Conservation (phyloP, 164 flowering plant species). For the Malania oleifera region DNA sequence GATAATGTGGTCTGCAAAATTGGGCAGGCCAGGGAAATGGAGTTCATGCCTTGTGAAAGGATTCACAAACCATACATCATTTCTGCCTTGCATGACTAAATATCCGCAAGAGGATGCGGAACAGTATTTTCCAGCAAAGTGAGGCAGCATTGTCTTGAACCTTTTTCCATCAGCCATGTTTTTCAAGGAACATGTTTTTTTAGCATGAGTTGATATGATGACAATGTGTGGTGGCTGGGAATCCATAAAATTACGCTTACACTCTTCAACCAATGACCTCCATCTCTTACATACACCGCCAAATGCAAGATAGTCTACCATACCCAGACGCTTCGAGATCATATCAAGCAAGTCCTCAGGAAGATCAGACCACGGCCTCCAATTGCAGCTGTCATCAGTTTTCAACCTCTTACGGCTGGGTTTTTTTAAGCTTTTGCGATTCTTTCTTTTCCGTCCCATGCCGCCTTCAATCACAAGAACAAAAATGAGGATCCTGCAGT, state of each 20-base stretch:
- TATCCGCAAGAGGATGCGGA: constrained; percentile 6
- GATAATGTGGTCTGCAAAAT: not conserved
- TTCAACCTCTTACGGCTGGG: not conserved
- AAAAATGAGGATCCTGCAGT: not conserved
- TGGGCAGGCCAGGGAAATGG: not conserved
- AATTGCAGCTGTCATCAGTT: not conserved
- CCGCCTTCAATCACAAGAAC: constrained; percentile 3
- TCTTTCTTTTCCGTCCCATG: constrained; percentile 1
- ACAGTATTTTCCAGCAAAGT: constrained; percentile 1
- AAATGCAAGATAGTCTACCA: constrained; percentile 5
- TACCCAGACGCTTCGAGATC: not conserved
- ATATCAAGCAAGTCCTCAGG: constrained; percentile 3
- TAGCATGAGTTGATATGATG: not conserved
- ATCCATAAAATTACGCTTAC: not conserved
- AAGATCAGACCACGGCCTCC: constrained; percentile 12
- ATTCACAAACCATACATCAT: constrained; percentile 9
- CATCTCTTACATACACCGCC: constrained; percentile 8
- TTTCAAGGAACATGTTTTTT: not conserved
- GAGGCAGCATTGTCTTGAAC: constrained; percentile 4
- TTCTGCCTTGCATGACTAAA: constrained; percentile 3
- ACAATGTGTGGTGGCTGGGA: not conserved
- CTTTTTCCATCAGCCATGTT: constrained; percentile 5
- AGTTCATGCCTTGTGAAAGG: constrained; percentile 9
- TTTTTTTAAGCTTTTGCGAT: not conserved
- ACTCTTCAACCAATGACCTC: not conserved